Conservation (phyloP, 2,329 filamentous ascomycete genomes). For the Colletotrichum sp. region DNA sequence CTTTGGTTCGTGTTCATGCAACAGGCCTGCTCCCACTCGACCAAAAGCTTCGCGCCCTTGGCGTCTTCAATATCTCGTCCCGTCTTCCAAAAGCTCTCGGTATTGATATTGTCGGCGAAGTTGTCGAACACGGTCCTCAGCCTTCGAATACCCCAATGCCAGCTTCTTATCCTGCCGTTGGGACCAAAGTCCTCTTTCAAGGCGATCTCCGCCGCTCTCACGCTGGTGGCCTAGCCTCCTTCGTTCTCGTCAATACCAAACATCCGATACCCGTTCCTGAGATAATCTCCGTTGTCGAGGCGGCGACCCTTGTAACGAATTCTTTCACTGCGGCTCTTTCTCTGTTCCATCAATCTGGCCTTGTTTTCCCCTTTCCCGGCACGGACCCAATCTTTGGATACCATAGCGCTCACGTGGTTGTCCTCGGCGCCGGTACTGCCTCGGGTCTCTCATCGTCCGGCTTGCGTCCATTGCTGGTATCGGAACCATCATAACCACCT, state of each 20-base stretch:
- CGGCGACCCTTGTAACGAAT: background rate
- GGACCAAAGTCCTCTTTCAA: background rate
- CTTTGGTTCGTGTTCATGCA: background rate
- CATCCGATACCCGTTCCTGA: background rate
- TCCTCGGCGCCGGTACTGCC: background rate
- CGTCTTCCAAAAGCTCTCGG: background rate
- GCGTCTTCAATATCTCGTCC: background rate
- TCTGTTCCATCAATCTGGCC: background rate
- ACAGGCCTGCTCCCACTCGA: background rate
- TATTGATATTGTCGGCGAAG: background rate
- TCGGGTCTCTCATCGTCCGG: background rate
- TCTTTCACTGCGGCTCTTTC: slow-evolving; percentile 1
- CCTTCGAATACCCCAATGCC: background rate
- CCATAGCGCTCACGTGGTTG: background rate
- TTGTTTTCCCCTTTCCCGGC: background rate
- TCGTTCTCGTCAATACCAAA: background rate
- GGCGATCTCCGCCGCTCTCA: background rate
- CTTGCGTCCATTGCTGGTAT: background rate
- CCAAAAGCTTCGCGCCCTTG: background rate
- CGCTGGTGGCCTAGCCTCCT: background rate
- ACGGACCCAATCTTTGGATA: background rate
- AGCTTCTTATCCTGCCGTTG: background rate
- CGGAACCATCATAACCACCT: background rate
- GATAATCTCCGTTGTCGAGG: background rate
- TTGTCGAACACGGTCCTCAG: background rate